Percentiles rank a stretch among this genome's conserved stretches.
phyloP scores from a whole-genome alignment of 345 rosid genomes.

The Arabis hirsuta region DNA sequence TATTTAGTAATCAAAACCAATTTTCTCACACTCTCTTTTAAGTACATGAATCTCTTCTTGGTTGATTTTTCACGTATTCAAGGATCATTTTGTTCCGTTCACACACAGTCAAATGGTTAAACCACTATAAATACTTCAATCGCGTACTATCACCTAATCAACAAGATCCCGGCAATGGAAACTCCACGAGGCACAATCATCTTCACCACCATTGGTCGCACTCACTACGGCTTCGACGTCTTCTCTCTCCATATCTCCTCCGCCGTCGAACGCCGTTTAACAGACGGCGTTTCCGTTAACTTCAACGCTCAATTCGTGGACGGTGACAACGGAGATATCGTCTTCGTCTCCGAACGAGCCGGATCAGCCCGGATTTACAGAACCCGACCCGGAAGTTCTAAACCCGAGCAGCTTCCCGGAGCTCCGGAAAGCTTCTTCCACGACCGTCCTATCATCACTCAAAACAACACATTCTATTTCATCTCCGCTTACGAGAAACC shows the following conservation, averaged over 20 bases:
- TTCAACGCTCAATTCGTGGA: conserved; percentile 71
- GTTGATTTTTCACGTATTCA: conserved; percentile 16
- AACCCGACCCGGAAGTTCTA: conserved; percentile 45
- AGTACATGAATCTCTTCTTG: conserved; percentile 15
- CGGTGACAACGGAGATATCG: conserved; percentile 44
- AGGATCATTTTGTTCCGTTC: conserved; percentile 33
- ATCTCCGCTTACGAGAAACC: conserved; percentile 80
- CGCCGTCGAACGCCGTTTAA: conserved; percentile 51
- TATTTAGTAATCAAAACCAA: conserved; percentile 14
- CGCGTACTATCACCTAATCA: neutral
- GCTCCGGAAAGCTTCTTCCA: conserved; percentile 70
- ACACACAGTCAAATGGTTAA: conserved; percentile 15
- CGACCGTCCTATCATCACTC: conserved; percentile 65
- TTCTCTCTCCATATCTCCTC: conserved; percentile 54
- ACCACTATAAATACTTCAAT: conserved; percentile 19
- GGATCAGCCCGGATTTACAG: conserved; percentile 57
- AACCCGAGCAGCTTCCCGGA: conserved; percentile 53
- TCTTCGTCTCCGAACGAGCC: conserved; percentile 71
- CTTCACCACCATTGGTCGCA: conserved; percentile 71
- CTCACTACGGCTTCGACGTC: conserved; percentile 76
- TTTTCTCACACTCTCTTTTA: conserved; percentile 11
- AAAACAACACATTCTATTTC: conserved; percentile 59
- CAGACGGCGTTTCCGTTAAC: conserved; percentile 75
- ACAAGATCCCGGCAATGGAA: conserved; percentile 46
- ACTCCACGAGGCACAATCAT: conserved; percentile 64